Evolutionary conservation across 1,284 basidiomycete genomes (phyloP).

Genomic region (Taiwanofungus camphoratus): DNA sequence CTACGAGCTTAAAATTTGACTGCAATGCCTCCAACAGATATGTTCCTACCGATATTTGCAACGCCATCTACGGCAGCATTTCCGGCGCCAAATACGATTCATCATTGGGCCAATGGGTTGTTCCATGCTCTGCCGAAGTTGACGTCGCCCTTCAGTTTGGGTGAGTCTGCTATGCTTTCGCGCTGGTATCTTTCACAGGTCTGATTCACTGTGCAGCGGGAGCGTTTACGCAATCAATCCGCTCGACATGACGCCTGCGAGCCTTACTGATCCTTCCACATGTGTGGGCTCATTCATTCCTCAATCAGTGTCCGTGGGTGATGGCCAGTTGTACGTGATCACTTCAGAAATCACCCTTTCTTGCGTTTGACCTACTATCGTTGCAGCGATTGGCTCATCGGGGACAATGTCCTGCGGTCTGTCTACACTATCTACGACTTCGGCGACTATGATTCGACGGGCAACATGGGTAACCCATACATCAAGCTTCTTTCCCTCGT

Average conservation of each 20-base stretch:
- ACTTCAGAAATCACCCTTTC: slow-evolving; percentile 1
- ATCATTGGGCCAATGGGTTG: slow-evolving; percentile 50
- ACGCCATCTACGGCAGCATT: slow-evolving; percentile 61
- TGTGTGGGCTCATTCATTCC: slow-evolving; percentile 75
- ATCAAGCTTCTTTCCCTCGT: slow-evolving; percentile 66
- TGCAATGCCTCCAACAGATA: slow-evolving; percentile 39
- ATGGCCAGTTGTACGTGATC: slow-evolving; percentile 54
- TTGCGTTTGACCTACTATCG: slow-evolving; percentile 4
- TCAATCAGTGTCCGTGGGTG: slow-evolving; percentile 45
- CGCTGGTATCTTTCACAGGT: slow-evolving; percentile 1
- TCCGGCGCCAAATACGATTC: slow-evolving; percentile 52
- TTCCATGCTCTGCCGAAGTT: slow-evolving; percentile 68
- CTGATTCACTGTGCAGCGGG: slow-evolving; percentile 36
- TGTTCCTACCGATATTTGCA: slow-evolving; percentile 51
- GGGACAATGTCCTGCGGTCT: slow-evolving; percentile 78
- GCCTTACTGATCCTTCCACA: slow-evolving; percentile 35
- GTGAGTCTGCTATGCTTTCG: slow-evolving; percentile 34
- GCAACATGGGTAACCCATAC: slow-evolving; percentile 66
- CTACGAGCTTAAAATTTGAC: background rate
- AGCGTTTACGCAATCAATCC: slow-evolving; percentile 70
- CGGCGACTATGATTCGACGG: slow-evolving; percentile 65
- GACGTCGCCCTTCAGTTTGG: slow-evolving; percentile 71
- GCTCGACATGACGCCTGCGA: slow-evolving; percentile 56
- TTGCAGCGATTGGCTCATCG: slow-evolving; percentile 71
- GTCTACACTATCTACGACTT: slow-evolving; percentile 84